Evolutionary conservation across 2,329 filamentous ascomycete species (phyloP), one percentile per base, ranked within the genome.

Genomic region (Cordyceps cicadae): DNA sequence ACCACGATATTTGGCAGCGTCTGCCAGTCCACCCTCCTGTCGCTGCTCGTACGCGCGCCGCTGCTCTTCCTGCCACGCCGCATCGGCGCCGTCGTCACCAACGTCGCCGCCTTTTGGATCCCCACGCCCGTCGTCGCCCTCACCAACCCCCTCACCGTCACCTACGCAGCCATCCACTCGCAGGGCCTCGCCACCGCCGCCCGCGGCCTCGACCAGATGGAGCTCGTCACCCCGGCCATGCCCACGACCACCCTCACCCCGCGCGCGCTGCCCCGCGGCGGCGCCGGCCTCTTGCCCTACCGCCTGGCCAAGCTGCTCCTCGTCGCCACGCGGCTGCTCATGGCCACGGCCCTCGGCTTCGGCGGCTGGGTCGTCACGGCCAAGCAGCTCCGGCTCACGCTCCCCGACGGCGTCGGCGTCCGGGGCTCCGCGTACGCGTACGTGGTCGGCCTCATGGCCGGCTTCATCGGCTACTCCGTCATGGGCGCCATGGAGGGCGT

Each of bases 331-430:
- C 86, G 93, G 19, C 89, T 93, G 70, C 89, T 97, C 69, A 96
- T 97, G 85, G 90, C 91, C 0, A 85, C 92, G 52, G 89, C 87
- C 0, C 83, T 99, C 34, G 93, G 93, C 0, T 96, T 97, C 69
- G 92, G 90, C 4, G 93, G 91, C n/a, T 99, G 94, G 94, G 90
- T 97, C 9, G 89, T 90, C 52, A 96, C 92, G 41, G 92, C 94
- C 12, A 87, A 90, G 64, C 87, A 89, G 73, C 78, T 97, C 4
- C 79, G 82, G 56, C 78, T 94, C 21, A 78, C 76, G 69, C 75
- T 76, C 62, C 86, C 73, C 61, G 81, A 78, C 45, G 80, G 80
- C 1, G 66, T 73, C 56, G 81, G 83, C 0, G 71, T 87, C 55
- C 84, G 84, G 51, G 94, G 94, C 9, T 96, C 91, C 67, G 80